Percentiles rank a stretch among this genome's conserved stretches.
Evolutionary conservation across 768 basidiomycete species (phyloP).

Genomic region (Tephrocybe rancida): DNA sequence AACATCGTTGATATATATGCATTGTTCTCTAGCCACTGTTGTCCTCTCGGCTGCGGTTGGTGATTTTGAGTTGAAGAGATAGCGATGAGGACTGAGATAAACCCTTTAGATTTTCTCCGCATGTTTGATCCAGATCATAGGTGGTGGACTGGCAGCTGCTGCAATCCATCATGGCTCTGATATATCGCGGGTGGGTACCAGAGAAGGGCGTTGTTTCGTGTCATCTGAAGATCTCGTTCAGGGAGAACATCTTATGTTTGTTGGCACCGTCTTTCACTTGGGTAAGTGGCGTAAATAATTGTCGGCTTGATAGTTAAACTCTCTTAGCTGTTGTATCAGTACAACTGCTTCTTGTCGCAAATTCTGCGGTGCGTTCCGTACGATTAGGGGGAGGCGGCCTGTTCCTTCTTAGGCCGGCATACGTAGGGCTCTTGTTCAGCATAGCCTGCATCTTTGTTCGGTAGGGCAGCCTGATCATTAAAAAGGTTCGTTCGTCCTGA

Average conservation of each 20-base stretch:
- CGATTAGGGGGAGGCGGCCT: neutral
- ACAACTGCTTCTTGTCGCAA: neutral
- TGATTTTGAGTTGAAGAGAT: neutral
- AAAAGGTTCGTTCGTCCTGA: neutral
- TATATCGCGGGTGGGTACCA: neutral
- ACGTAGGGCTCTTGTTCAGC: neutral
- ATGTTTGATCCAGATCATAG: neutral
- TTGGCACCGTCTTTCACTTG: neutral
- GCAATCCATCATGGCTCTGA: neutral
- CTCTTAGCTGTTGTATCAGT: neutral
- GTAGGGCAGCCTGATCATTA: neutral
- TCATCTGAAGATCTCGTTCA: neutral
- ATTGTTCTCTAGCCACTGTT: neutral
- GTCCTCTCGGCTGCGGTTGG: neutral
- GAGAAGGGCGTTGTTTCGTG: neutral
- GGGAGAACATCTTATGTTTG: constrained; percentile 2
- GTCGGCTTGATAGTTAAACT: neutral
- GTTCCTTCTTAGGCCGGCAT: neutral
- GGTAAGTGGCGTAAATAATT: neutral
- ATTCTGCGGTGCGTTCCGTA: neutral
- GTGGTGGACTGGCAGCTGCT: neutral
- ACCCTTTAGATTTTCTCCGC: neutral
- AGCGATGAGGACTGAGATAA: neutral
- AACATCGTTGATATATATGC: too few species aligned
- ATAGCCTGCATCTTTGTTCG: constrained; percentile 1